phyloP scores from a whole-genome alignment of 257 asterid genomes.

The Primulina huaijiensis region DNA sequence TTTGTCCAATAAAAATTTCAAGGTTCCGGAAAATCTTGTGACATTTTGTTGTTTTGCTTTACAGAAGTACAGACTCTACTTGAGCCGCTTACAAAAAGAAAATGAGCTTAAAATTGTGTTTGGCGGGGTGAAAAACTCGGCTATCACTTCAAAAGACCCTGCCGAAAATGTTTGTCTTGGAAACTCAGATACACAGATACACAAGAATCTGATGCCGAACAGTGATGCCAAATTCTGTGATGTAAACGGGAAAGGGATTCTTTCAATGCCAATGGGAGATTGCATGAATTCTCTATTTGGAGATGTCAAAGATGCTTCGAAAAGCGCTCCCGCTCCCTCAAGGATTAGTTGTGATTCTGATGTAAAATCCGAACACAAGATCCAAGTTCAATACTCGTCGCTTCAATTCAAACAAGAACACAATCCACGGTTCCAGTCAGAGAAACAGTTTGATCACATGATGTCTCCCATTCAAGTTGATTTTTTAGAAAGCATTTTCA shows the following conservation, averaged over 20 bases:
- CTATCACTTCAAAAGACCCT: constrained; percentile 40
- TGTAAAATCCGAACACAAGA: constrained; percentile 34
- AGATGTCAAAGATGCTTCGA: constrained; percentile 37
- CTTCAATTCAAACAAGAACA: constrained; percentile 39
- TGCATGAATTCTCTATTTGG: constrained; percentile 26
- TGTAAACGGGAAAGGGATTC: constrained; percentile 31
- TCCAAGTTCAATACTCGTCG: constrained; percentile 35
- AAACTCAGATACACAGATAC: constrained; percentile 26
- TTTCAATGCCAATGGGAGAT: constrained; percentile 33
- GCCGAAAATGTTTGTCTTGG: constrained; percentile 33
- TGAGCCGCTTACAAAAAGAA: constrained; percentile 71
- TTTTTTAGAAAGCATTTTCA: constrained; percentile 19
- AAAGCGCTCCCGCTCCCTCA: constrained; percentile 31
- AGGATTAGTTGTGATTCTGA: constrained; percentile 33
- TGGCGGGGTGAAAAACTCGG: constrained; percentile 39
- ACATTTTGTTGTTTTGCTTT: constrained; percentile 27
- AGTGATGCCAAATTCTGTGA: constrained; percentile 36
- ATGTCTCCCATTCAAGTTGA: constrained; percentile 26
- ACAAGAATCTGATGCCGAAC: constrained; percentile 31
- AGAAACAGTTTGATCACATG: constrained; percentile 27
- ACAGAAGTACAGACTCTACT: constrained; percentile 89
- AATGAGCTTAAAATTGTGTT: constrained; percentile 46
- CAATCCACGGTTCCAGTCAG: constrained; percentile 29
- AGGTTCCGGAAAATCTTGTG: neutral
- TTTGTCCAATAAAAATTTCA: neutral